phyloP scores from a whole-genome alignment of 2,329 filamentous ascomycete genomes.

The Apiospora marii region DNA sequence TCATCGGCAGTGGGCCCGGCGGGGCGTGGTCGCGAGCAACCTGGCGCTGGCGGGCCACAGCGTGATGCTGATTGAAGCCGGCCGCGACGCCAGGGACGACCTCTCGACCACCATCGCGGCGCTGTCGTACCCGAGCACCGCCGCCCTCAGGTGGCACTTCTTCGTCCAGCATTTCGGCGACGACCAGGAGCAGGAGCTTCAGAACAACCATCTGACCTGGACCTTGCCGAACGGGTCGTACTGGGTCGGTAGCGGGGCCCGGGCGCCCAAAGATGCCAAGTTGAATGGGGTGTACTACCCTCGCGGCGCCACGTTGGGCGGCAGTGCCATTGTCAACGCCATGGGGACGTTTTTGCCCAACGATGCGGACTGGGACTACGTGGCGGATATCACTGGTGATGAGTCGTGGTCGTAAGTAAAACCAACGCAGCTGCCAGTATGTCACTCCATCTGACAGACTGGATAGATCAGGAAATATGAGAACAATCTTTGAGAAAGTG shows the following conservation, averaged over 20 bases:
- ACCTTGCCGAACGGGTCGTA: conserved; percentile 30
- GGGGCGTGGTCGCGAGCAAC: conserved; percentile 59
- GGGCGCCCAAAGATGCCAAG: conserved; percentile 35
- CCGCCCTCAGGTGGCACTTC: conserved; percentile 58
- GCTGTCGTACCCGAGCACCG: conserved; percentile 45
- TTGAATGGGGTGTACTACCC: conserved; percentile 40
- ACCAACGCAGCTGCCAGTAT: rapidly evolving
- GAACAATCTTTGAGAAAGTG: conserved; percentile 30
- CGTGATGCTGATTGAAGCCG: conserved; percentile 61
- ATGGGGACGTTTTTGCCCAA: conserved; percentile 31
- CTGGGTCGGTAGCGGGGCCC: conserved; percentile 31
- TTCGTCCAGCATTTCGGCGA: conserved; percentile 61
- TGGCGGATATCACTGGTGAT: conserved; percentile 34
- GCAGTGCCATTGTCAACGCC: conserved; percentile 36
- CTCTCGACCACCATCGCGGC: conserved; percentile 37
- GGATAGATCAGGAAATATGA: conserved; percentile 29
- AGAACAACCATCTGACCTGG: conserved; percentile 34
- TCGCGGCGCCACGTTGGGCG: conserved; percentile 38
- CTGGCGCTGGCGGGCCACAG: conserved; percentile 59
- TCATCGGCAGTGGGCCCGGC: conserved; percentile 60
- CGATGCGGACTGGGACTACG: conserved; percentile 36
- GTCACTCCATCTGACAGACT: background rate
- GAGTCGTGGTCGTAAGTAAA: conserved; percentile 34
- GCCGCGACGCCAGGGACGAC: conserved; percentile 51
- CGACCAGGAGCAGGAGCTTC: conserved; percentile 54